Percentiles rank a stretch among this genome's conserved stretches.
Evolutionary conservation across 805 yeast genomes (phyloP).

Genomic region (Schwanniomyces vanrijiae): DNA sequence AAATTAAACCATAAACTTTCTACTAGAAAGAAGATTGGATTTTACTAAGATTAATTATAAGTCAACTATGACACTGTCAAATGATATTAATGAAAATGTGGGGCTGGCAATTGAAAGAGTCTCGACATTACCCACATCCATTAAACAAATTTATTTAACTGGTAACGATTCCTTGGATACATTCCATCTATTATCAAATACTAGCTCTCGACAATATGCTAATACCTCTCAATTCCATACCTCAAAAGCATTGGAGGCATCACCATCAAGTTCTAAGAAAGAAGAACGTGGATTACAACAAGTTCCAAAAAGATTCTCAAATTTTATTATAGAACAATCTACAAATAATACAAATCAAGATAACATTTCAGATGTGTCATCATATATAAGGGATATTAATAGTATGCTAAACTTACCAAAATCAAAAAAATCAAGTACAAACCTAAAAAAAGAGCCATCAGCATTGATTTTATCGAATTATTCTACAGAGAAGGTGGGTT

Average conservation of each 20-base stretch:
- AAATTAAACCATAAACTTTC: neutral
- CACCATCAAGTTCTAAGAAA: neutral
- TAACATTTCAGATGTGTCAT: constrained; percentile 15
- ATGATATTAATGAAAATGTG: too few species aligned
- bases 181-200: constrained; percentile 17
- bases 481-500: constrained; percentile 33
- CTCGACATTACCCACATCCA: constrained; percentile 26
- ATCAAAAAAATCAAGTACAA: neutral
- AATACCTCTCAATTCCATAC: constrained; percentile 24
- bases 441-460: neutral
- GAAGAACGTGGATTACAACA: constrained; percentile 22
- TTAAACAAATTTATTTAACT: constrained; percentile 25
- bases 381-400: constrained; percentile 5
- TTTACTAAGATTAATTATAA: too few species aligned
- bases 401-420: neutral
- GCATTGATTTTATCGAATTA: neutral
- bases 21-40: too few species aligned
- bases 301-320: constrained; percentile 42
- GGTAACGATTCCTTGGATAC: constrained; percentile 26
- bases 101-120: neutral
- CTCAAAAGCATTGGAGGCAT: neutral
- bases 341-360: constrained; percentile 16
- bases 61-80: neutral
- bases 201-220: constrained; percentile 18
- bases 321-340: constrained; percentile 37